Conservation (phyloP, 331 rosid genomes). For the Malus hybrid region DNA sequence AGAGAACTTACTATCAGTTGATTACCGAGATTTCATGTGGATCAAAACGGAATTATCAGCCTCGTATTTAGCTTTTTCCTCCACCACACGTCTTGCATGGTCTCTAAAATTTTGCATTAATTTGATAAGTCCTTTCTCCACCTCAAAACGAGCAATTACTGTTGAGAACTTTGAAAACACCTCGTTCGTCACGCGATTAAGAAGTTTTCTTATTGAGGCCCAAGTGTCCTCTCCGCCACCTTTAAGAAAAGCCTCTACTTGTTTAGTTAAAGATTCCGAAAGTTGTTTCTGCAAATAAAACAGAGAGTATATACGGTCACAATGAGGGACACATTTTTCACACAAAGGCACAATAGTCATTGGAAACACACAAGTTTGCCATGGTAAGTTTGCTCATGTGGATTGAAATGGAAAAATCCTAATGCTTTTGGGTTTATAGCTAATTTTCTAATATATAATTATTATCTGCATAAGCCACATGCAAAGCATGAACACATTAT, state of each 20-base stretch:
- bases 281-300: slow-evolving; percentile 45
- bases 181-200: slow-evolving; percentile 55
- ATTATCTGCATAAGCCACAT: background rate
- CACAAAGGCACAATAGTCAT: too few relatives aligned
- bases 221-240: slow-evolving; percentile 63
- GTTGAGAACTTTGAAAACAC: slow-evolving; percentile 38
- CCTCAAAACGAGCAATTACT: slow-evolving; percentile 55
- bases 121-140: slow-evolving; percentile 40
- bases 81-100: slow-evolving; percentile 61
- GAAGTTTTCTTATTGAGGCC: slow-evolving; percentile 64
- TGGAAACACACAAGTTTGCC: too few relatives aligned
- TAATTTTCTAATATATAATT: background rate
- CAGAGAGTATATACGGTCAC: too few relatives aligned
- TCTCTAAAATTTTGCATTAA: slow-evolving; percentile 48
- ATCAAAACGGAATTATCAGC: slow-evolving; percentile 56
- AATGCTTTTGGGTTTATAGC: too few relatives aligned
- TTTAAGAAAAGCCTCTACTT: slow-evolving; percentile 65
- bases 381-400: too few relatives aligned
- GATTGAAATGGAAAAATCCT: too few relatives aligned
- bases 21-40: slow-evolving; percentile 82
- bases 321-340: too few relatives aligned
- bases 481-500: slow-evolving; percentile 1
- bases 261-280: slow-evolving; percentile 44
- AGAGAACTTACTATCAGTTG: background rate
- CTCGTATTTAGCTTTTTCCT: slow-evolving; percentile 69